A percentile compares a stretch with the other conserved stretches of the same genome.
These are phyloP conservation scores for Fagus crenata DNA, from an alignment of 306 rosid genomes.

Conservation along the genomic window DNA sequence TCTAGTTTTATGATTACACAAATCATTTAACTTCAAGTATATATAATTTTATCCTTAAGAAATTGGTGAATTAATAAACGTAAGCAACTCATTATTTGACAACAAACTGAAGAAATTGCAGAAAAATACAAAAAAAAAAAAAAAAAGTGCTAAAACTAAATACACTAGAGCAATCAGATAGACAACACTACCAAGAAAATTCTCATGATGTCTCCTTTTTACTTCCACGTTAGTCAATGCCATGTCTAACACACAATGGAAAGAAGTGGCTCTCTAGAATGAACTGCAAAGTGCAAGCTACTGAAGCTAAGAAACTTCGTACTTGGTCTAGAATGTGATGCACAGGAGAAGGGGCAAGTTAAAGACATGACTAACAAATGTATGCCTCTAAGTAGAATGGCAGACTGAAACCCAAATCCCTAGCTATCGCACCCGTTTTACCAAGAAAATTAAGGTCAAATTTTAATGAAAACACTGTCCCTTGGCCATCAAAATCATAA, in stretches of 20 bases:
- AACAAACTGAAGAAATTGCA: not conserved
- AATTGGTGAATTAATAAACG: too few species aligned
- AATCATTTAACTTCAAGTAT: not conserved
- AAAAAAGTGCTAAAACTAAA: not conserved
- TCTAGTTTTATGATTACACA: not conserved
- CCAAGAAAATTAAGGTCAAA: not conserved
- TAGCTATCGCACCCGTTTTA: not conserved
- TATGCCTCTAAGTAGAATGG: not conserved
- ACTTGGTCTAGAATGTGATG: not conserved
- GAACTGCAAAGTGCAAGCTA: not conserved
- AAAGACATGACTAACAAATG: not conserved
- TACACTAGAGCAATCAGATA: not conserved
- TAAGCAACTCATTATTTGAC: not conserved
- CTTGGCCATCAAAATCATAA: not conserved
- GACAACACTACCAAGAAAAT: not conserved
- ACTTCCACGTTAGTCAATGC: not conserved
- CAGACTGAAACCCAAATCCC: not conserved
- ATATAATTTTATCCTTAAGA: too few species aligned
- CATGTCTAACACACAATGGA: not conserved
- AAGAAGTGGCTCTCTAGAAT: not conserved
- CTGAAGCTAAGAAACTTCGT: not conserved
- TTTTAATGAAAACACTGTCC: not conserved
- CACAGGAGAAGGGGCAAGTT: not conserved
- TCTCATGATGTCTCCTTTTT: not conserved
- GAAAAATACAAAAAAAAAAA: too few species aligned